Evolutionary conservation across 176 grass and related monocot species (phyloP).

Genomic region (Juncus effusus): DNA sequence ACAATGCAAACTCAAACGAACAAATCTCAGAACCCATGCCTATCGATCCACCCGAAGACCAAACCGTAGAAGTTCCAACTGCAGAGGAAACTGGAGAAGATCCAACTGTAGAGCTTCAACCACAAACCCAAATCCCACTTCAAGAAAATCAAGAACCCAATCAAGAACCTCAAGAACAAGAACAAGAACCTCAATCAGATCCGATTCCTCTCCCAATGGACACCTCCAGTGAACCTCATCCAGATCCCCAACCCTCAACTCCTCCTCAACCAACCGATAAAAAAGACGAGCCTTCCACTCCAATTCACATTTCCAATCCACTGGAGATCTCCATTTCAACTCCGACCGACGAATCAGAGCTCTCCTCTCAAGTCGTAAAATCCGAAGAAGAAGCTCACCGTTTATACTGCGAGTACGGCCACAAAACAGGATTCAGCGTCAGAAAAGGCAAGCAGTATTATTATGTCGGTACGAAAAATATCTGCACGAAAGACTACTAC

Average conservation of each 20-base stretch:
- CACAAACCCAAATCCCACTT: background rate
- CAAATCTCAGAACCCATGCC: conserved; percentile 5
- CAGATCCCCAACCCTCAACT: no score
- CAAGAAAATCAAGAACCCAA: conserved; percentile 1
- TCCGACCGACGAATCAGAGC: conserved; percentile 27
- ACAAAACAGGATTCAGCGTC: conserved; percentile 71
- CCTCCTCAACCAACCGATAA: background rate
- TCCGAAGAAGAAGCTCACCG: conserved; percentile 72
- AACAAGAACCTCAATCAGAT: conserved; percentile 1
- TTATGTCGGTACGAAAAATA: conserved; percentile 70
- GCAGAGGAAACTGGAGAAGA: conserved; percentile 4
- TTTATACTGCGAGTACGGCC: conserved; percentile 81
- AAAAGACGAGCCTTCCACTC: conserved; percentile 25
- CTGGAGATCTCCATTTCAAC: no score
- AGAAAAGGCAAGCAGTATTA: conserved; percentile 84
- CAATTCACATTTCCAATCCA: conserved; percentile 19
- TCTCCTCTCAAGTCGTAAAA: conserved; percentile 52
- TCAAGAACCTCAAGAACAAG: conserved; percentile 19
- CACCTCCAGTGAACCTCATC: no score
- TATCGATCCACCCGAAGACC: background rate
- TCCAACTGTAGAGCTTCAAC: background rate
- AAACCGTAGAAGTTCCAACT: background rate
- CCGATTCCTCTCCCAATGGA: no score
- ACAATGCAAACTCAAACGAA: background rate
- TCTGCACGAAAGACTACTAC: conserved; percentile 80